Conservation (phyloP, 441 rosid genomes). For the Euphorbia corollata region DNA sequence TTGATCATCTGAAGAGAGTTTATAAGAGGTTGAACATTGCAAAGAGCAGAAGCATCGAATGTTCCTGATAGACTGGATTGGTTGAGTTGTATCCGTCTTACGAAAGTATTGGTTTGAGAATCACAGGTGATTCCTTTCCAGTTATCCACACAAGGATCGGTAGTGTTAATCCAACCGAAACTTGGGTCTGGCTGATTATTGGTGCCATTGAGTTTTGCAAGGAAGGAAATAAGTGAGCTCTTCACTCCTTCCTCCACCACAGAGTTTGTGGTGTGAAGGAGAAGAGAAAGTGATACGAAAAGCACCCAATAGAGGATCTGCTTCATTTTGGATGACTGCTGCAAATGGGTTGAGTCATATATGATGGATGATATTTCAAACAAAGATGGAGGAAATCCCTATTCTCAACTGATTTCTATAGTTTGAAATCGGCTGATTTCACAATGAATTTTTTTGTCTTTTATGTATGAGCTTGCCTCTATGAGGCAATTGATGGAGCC, state of each 20-base stretch:
- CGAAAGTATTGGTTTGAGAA: constrained; percentile 16
- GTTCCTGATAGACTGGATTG: constrained; percentile 34
- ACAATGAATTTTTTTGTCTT: constrained; percentile 31
- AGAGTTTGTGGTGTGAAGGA: constrained; percentile 21
- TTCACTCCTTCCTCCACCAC: constrained; percentile 26
- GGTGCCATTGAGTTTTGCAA: constrained; percentile 28
- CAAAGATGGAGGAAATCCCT: constrained; percentile 29
- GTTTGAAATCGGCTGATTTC: constrained; percentile 34
- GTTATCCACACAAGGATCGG: constrained; percentile 38
- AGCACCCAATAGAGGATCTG: constrained; percentile 19
- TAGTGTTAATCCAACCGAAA: constrained; percentile 29
- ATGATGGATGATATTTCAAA: constrained; percentile 2
- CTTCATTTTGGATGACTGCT: constrained; percentile 22
- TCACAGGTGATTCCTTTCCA: constrained; percentile 35
- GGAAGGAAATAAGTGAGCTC: constrained; percentile 31
- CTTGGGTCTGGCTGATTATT: constrained; percentile 18
- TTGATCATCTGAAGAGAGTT: constrained; percentile 26
- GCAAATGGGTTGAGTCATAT: constrained; percentile 8
- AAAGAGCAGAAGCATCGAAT: constrained; percentile 35
- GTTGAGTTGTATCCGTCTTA: constrained; percentile 25
- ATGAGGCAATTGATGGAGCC: constrained; percentile 11
- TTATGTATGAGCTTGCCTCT: constrained; percentile 11
- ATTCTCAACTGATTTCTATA: too few relatives aligned
- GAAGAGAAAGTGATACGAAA: constrained; percentile 24
- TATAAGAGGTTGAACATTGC: constrained; percentile 31